Evolutionary conservation across 2,329 filamentous ascomycete species (phyloP), one percentile per base, ranked within the genome.

Genomic region (Leptographium radiaticola): DNA sequence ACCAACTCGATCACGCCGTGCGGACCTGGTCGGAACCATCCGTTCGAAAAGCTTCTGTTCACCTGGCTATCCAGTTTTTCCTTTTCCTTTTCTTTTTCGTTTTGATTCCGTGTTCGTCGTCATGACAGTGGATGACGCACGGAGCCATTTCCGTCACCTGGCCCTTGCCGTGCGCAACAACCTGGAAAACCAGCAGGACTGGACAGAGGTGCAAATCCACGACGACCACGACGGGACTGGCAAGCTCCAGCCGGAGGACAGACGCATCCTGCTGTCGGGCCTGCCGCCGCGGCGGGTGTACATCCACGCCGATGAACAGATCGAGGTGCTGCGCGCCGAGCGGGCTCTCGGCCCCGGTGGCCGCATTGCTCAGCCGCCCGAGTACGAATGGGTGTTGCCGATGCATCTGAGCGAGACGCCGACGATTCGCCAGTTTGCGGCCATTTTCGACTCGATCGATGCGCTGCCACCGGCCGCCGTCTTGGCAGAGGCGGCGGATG

Each of bases 221-320:
- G 74, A 67, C 2, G 66, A 46, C 25, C 20, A 44, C 30, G 10
- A 25, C 18, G 39, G 25, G 13, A 18, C 20, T 30, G 38, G 10
- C 20, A 31, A 42, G 5, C n/a, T 33, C 13, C 6, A 44, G 9
- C 2, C 25, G 20, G 34, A 20, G 33, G 18, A 30, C n/a, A n/a
- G 7, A 15, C 77, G 86, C 20, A 80, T 82, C 7, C 66, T 91
- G 52, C 74, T 93, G 54, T 83, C 80, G 25, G 87, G 87, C 31
- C 69, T 90, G 4, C 86, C 87, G 2, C 86, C 87, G 0, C 76
- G 78, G 46, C 78, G 83, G 47, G 74, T 89, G 44, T 91, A 93
- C 67, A 73, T 87, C 51, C 86, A 93, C 63, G 87, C 87, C 2
- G 87, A 93, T 65, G 87, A 90, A 68, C 87, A 91, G 68, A 81